Evolutionary conservation across 345 rosid genomes (phyloP).

Genomic region (Crucihimalaya himalaica): DNA sequence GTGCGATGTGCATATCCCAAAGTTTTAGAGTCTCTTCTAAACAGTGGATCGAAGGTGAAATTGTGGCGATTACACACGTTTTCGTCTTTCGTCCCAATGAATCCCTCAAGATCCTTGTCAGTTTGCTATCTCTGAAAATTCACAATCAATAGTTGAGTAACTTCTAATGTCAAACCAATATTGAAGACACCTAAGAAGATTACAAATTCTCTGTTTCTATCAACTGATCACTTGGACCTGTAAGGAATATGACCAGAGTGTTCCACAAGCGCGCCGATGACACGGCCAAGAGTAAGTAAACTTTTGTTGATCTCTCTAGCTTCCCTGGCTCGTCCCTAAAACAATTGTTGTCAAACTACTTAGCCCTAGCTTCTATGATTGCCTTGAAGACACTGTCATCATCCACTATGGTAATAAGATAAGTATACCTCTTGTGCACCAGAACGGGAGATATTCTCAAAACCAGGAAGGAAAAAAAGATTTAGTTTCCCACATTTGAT

Average conservation of each 20-base stretch:
- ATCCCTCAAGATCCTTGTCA: slow-evolving; percentile 95
- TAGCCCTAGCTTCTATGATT: slow-evolving; percentile 18
- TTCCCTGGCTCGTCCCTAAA: slow-evolving; percentile 99
- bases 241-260: slow-evolving; percentile 99
- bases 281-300: slow-evolving; percentile 98
- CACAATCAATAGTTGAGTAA: slow-evolving; percentile 29
- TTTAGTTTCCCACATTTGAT: slow-evolving; percentile 96
- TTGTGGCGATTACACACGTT: slow-evolving; percentile 97
- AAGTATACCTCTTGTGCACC: slow-evolving; percentile 90
- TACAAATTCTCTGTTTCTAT: neutral
- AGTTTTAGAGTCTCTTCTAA: slow-evolving; percentile 98
- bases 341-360: slow-evolving; percentile 29
- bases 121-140: slow-evolving; percentile 84
- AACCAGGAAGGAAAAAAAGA: slow-evolving; percentile 99
- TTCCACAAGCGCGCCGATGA: slow-evolving; percentile 93
- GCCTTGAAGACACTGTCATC: slow-evolving; percentile 24
- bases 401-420: slow-evolving; percentile 2
- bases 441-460: slow-evolving; percentile 97
- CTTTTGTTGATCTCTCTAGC: slow-evolving; percentile 99
- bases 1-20: slow-evolving; percentile 98
- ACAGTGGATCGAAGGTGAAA: slow-evolving; percentile 90
- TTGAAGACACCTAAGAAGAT: neutral
- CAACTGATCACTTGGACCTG: slow-evolving; percentile 51
- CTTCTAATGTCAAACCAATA: neutral
- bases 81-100: slow-evolving; percentile 98